Base-by-base conservation (phyloP, 139 green algal genomes). In the Mesotaenium endlicherianum region DNA sequence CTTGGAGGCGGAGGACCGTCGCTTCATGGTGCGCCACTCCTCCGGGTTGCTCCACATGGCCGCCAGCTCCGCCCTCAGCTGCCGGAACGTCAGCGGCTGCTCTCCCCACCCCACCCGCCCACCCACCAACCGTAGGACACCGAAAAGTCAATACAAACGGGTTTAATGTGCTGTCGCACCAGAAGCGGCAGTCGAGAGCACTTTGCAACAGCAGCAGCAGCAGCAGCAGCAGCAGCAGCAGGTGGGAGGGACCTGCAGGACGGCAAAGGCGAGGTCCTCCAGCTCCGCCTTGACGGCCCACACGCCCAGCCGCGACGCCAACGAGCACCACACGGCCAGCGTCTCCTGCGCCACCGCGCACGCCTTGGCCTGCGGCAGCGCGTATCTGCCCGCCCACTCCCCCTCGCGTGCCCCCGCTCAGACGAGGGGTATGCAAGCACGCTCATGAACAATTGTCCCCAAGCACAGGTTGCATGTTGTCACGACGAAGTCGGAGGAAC, bases 271-370 rank as follows among this genome's bases (percentile, higher is more conserved):
- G 6, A 95, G 77, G 83, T 98, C 95, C 85, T 98, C 95, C 50
- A 98, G 90, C 85, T 97, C 91, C 0, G 95, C 92, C 70, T 98
- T 98, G n/a, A 97, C 64, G 0, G 90, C 90, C 86, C 96, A 94
- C 89, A 97, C 89, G 8, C 95, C 95, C 17, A 98, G 88, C 20
- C 93, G 91, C 79, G 96, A 95, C 34, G 95, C 95, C 41, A 98
- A 87, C 0, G 92, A 92, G 0, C 92, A 92, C 75, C 92, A 97
- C 0, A 97, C 87, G 31, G 93, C 90, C 26, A 97, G 87, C 0
- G 92, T 93, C 72, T 97, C 95, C 8, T 93, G 82, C 1, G 95
- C 95, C 36, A 98, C 92, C n/a, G 70, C 70, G 11, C 89, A 86
- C 42, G 80, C 76, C 71, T 90, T 85, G 83, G 94, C 93, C 8